Conservation (phyloP, 2,329 filamentous ascomycete species). For the Triangularia verruculosa region DNA sequence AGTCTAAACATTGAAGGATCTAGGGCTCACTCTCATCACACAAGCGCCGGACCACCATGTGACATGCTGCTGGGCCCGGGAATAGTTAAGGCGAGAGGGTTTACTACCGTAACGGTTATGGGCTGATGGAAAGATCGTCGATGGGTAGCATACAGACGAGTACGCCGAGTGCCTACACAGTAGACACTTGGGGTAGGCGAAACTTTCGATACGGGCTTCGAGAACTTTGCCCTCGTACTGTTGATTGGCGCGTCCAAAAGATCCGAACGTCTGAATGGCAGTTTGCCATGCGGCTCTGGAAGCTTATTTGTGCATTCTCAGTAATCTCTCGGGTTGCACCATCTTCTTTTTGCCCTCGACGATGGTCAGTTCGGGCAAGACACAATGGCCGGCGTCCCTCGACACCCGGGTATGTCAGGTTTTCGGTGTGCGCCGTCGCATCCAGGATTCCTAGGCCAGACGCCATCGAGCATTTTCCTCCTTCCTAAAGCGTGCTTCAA, state of each 20-base stretch:
- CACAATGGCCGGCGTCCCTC: not conserved
- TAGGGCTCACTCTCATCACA: not conserved
- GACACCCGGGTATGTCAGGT: not conserved
- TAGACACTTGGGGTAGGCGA: not conserved
- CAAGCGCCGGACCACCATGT: not conserved
- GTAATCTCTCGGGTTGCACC: not conserved
- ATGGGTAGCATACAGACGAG: not conserved
- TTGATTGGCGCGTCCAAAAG: not conserved
- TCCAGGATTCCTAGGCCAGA: not conserved
- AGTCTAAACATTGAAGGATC: not conserved
- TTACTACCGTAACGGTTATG: not conserved
- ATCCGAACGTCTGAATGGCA: not conserved
- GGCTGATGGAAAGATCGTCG: not conserved
- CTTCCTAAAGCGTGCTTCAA: conserved; percentile 16
- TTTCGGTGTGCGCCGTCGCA: not conserved
- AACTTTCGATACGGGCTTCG: not conserved
- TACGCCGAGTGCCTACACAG: not conserved
- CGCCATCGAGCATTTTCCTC: conserved; percentile 7
- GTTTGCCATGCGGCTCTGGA: not conserved
- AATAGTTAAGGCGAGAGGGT: not conserved
- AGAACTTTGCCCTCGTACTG: not conserved
- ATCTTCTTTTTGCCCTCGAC: not conserved
- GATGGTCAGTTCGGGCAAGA: not conserved
- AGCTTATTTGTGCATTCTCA: not conserved
- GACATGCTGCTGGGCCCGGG: not conserved